Conservation (phyloP, 2,329 filamentous ascomycete species). For the Fusarium protoensiforme region DNA sequence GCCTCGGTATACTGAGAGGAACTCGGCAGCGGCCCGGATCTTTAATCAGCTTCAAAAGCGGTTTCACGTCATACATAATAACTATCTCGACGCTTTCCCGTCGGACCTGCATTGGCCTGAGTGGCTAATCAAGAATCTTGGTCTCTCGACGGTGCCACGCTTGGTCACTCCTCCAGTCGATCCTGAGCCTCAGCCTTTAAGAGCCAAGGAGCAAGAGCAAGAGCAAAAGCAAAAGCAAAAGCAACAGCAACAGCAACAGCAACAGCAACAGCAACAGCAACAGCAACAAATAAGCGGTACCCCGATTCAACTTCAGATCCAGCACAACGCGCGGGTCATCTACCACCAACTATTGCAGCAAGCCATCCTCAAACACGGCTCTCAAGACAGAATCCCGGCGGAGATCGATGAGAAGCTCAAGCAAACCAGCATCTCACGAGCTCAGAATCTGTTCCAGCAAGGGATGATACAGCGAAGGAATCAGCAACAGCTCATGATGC, state of each 20-base stretch:
- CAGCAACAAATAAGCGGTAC: slow-evolving; percentile 43
- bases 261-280: slow-evolving; percentile 45
- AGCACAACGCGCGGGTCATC: slow-evolving; percentile 49
- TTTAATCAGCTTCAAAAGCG: no score
- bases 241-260: slow-evolving; percentile 48
- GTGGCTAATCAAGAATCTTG: no score
- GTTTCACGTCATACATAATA: no score
- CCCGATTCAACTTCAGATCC: slow-evolving; percentile 47
- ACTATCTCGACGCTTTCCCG: no score
- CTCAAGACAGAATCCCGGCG: slow-evolving; percentile 57
- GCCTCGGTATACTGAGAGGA: no score
- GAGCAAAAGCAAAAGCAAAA: no score
- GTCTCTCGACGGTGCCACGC: no score
- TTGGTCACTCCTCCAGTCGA: no score
- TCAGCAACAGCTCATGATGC: slow-evolving; percentile 47
- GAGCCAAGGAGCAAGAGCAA: no score
- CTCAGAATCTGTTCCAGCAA: slow-evolving; percentile 50
- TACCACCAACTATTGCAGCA: slow-evolving; percentile 53
- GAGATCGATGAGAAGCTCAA: slow-evolving; percentile 60
- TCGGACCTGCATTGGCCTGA: no score
- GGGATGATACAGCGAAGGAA: slow-evolving; percentile 46
- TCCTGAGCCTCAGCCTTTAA: no score
- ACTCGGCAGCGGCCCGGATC: no score
- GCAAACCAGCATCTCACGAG: slow-evolving; percentile 52
- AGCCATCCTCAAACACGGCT: slow-evolving; percentile 52